phyloP scores from a whole-genome alignment of 2,329 filamentous ascomycete species.

The Microcyclosporella mali region DNA sequence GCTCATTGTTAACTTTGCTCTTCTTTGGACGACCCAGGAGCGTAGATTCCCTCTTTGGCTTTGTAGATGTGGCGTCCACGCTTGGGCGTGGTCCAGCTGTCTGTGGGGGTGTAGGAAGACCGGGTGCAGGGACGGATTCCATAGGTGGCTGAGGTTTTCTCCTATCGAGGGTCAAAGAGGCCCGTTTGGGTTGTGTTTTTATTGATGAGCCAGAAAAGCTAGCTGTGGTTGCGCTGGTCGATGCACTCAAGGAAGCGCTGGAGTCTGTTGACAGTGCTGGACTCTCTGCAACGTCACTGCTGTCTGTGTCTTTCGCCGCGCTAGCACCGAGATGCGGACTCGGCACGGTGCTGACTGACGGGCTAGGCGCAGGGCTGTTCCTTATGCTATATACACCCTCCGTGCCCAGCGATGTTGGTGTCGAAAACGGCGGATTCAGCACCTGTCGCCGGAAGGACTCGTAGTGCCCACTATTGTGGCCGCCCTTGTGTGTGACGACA shows the following conservation, averaged over 20 bases:
- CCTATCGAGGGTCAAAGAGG: constrained; percentile 8
- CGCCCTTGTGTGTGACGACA: constrained; percentile 89
- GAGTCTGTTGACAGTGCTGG: constrained; percentile 10
- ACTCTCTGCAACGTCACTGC: constrained; percentile 4
- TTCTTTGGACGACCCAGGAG: constrained; percentile 40
- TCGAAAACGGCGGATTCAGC: constrained; percentile 71
- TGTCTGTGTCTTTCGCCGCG: constrained; percentile 7
- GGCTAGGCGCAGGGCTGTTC: constrained; percentile 31
- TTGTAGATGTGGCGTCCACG: constrained; percentile 2
- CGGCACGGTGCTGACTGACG: constrained; percentile 28
- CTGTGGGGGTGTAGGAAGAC: constrained; percentile 21
- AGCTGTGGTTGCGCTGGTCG: constrained; percentile 9
- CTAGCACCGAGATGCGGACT: constrained; percentile 7
- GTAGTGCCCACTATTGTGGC: constrained; percentile 93
- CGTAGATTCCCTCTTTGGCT: constrained; percentile 1
- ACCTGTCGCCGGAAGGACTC: constrained; percentile 90
- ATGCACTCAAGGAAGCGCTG: constrained; percentile 10
- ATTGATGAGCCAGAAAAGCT: constrained; percentile 20
- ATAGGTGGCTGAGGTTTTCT: constrained; percentile 15
- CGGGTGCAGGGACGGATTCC: constrained; percentile 25
- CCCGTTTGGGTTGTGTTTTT: constrained; percentile 8
- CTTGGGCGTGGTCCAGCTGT: constrained; percentile 4
- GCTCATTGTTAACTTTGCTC: constrained; percentile 55
- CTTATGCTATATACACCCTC: constrained; percentile 66
- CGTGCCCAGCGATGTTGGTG: constrained; percentile 69